These are phyloP conservation scores for Platismatia glauca DNA, from an alignment of 495 filamentous ascomycete genomes.

Conservation along the genomic window DNA sequence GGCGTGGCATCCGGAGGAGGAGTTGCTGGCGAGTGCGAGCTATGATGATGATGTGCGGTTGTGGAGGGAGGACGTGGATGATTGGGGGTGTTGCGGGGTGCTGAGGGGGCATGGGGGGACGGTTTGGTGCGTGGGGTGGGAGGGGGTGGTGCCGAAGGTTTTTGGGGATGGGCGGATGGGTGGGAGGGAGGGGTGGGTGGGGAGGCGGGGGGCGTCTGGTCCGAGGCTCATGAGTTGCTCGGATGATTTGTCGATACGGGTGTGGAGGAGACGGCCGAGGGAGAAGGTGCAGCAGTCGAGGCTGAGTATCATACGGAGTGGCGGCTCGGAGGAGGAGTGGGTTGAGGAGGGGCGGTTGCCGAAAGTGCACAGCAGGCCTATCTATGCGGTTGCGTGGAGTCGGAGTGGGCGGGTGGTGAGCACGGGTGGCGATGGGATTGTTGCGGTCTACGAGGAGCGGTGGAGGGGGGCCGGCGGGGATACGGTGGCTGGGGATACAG, in stretches of 20 bases:
- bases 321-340: conserved; percentile 72
- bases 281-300: conserved; percentile 43
- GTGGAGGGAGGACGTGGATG: conserved; percentile 83
- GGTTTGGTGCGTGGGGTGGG: conserved; percentile 85
- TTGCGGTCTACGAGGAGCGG: conserved; percentile 72
- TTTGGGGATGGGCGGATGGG: conserved; percentile 10
- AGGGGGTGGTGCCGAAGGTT: conserved; percentile 31
- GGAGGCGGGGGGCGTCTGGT: conserved; percentile 38
- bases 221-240: conserved; percentile 68
- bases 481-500: background rate
- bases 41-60: conserved; percentile 89
- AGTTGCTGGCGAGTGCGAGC: conserved; percentile 72
- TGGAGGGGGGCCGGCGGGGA: conserved; percentile 4
- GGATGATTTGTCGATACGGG: conserved; percentile 64
- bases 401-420: conserved; percentile 65
- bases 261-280: conserved; percentile 64
- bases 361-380: conserved; percentile 60
- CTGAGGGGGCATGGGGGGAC: conserved; percentile 68
- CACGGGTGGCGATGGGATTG: conserved; percentile 73
- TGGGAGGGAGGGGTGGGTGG: conserved; percentile 33
- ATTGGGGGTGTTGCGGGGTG: conserved; percentile 86
- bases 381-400: conserved; percentile 81
- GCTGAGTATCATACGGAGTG: conserved; percentile 72
- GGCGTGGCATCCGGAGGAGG: conserved; percentile 75
- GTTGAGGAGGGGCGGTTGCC: conserved; percentile 62